A percentile compares a stretch with the other conserved stretches of the same genome.
phyloP scores from a whole-genome alignment of 1,284 basidiomycete species.

The Coriolopsis trogii region DNA sequence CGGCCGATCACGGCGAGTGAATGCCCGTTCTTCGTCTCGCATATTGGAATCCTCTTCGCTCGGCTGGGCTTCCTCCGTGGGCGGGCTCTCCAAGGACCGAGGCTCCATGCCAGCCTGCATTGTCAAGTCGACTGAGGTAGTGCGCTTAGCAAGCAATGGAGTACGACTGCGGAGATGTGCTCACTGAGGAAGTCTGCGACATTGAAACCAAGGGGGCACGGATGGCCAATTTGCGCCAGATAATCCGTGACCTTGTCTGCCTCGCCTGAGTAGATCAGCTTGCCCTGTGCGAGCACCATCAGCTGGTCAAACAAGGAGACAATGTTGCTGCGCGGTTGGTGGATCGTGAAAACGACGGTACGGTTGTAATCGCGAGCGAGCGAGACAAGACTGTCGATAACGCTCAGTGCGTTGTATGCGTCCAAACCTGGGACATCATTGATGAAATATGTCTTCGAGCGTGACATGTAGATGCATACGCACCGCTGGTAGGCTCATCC shows the following conservation, averaged over 20 bases:
- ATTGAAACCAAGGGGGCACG: slow-evolving; percentile 95
- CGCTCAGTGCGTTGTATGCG: slow-evolving; percentile 94
- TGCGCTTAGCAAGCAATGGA: not conserved
- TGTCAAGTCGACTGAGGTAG: slow-evolving; percentile 75
- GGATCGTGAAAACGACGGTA: slow-evolving; percentile 97
- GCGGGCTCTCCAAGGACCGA: slow-evolving; percentile 40
- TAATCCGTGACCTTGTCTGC: slow-evolving; percentile 78
- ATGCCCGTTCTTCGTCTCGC: slow-evolving; percentile 64
- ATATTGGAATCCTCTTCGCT: slow-evolving; percentile 44
- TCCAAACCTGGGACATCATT: too few species aligned
- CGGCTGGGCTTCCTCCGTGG: slow-evolving; percentile 31
- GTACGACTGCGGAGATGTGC: slow-evolving; percentile 32
- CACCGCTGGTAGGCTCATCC: slow-evolving; percentile 95
- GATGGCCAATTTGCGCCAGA: slow-evolving; percentile 77
- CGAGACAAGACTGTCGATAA: slow-evolving; percentile 86
- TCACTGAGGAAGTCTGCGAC: slow-evolving; percentile 93
- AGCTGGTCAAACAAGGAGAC: slow-evolving; percentile 94
- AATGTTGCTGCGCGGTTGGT: slow-evolving; percentile 98
- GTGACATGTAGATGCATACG: slow-evolving; percentile 36
- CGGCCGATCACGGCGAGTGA: slow-evolving; percentile 33
- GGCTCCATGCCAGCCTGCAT: slow-evolving; percentile 69
- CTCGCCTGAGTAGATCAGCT: slow-evolving; percentile 83
- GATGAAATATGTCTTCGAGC: too few species aligned
- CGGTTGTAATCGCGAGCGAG: slow-evolving; percentile 90
- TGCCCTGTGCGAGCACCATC: slow-evolving; percentile 83